Evolutionary conservation across 2,329 filamentous ascomycete species (phyloP).

Genomic region (Fusarium napiforme): DNA sequence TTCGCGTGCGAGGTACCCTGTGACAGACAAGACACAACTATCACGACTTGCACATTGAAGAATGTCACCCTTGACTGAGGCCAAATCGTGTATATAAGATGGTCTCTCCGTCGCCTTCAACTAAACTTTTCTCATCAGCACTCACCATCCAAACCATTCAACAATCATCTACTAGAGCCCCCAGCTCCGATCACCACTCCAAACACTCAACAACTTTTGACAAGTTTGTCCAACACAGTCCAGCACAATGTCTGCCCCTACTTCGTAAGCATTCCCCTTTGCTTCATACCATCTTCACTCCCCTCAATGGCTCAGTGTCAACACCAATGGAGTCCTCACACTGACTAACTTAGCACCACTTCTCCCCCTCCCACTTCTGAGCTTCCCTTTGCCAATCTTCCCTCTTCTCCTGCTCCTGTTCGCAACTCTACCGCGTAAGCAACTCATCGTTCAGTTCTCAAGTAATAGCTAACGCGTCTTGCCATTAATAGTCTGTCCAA

Average conservation of each 20-base stretch:
- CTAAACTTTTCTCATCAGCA: slow-evolving; percentile 33
- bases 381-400: slow-evolving; percentile 36
- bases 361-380: slow-evolving; percentile 35
- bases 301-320: slow-evolving; percentile 5
- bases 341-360: slow-evolving; percentile 37
- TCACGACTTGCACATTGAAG: slow-evolving; percentile 18
- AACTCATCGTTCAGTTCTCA: slow-evolving; percentile 9
- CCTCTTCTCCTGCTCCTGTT: slow-evolving; percentile 35
- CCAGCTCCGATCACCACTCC: slow-evolving; percentile 28
- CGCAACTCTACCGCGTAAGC: slow-evolving; percentile 36
- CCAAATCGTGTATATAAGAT: slow-evolving; percentile 42
- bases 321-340: slow-evolving; percentile 30
- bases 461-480: slow-evolving; percentile 21
- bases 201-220: slow-evolving; percentile 21
- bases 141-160: slow-evolving; percentile 38
- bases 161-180: slow-evolving; percentile 40
- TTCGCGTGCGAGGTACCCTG: slow-evolving; percentile 24
- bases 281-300: neutral
- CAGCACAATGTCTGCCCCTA: slow-evolving; percentile 45
- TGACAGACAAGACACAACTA: slow-evolving; percentile 13
- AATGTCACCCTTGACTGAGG: slow-evolving; percentile 8
- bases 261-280: slow-evolving; percentile 35
- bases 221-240: slow-evolving; percentile 33
- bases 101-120: slow-evolving; percentile 20
- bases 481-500: slow-evolving; percentile 40